phyloP scores from a whole-genome alignment of 1,284 basidiomycete genomes.

The Pseudozyma thailandica region DNA sequence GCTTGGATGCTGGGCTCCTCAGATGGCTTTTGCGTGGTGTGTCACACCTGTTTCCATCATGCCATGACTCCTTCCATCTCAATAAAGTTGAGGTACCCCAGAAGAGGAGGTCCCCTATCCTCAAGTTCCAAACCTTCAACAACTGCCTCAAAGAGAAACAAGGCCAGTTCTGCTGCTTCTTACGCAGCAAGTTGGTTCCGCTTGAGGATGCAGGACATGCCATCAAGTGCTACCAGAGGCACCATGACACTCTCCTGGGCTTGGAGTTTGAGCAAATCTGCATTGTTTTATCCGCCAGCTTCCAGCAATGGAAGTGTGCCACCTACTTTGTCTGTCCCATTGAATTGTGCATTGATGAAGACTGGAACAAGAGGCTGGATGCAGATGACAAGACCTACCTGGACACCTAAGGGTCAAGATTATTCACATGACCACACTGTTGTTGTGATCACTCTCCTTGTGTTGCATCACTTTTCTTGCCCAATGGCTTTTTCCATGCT shows the following conservation, averaged over 20 bases:
- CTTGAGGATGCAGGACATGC: background rate
- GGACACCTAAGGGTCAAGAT: too few species aligned
- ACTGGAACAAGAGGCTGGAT: background rate
- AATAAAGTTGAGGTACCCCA: background rate
- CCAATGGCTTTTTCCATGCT: too few species aligned
- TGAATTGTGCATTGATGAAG: background rate
- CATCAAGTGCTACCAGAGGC: background rate
- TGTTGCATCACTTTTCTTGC: too few species aligned
- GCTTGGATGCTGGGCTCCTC: background rate
- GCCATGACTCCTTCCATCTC: background rate
- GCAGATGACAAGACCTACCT: background rate
- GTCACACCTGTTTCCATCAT: conserved; percentile 1
- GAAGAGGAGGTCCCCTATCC: background rate
- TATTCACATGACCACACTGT: too few species aligned
- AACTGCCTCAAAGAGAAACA: background rate
- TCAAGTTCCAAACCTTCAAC: background rate
- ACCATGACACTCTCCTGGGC: background rate
- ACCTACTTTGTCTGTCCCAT: background rate
- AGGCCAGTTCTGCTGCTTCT: background rate
- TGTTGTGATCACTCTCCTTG: too few species aligned
- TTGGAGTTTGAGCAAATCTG: background rate
- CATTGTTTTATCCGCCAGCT: background rate
- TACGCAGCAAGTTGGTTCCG: background rate
- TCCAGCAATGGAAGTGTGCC: background rate
- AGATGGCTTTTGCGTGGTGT: background rate